Conservation (phyloP, 129 eudicot genomes). For the Dittrichia graveolens region DNA sequence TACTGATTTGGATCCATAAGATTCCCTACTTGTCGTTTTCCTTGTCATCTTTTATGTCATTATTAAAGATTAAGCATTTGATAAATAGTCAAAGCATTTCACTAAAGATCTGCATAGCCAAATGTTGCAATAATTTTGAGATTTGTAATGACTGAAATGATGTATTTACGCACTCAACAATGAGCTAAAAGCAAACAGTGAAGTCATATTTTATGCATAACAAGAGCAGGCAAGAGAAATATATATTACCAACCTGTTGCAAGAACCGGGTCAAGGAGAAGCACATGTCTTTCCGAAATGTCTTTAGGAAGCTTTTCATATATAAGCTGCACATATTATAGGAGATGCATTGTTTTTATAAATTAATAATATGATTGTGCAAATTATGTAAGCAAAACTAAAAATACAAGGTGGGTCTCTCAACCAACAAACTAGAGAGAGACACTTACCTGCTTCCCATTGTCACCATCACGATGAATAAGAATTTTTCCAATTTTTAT, state of each 20-base stretch:
- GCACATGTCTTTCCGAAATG: slow-evolving; percentile 92
- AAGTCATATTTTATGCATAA: slow-evolving; percentile 1
- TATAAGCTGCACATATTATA: slow-evolving; percentile 61
- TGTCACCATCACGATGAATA: slow-evolving; percentile 97
- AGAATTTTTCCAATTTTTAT: slow-evolving; percentile 94
- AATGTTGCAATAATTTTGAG: slow-evolving; percentile 1
- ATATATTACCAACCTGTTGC: slow-evolving; percentile 72
- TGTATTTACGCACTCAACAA: background rate
- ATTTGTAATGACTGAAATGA: background rate
- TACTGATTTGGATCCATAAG: slow-evolving; percentile 4
- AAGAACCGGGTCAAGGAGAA: slow-evolving; percentile 98
- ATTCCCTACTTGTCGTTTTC: background rate
- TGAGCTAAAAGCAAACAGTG: background rate
- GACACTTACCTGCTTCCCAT: slow-evolving; percentile 76
- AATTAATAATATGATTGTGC: background rate
- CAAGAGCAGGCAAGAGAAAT: background rate
- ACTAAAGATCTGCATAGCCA: background rate
- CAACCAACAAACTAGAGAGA: slow-evolving; percentile 5
- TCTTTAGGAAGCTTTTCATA: slow-evolving; percentile 97
- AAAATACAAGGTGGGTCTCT: background rate
- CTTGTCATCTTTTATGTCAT: background rate
- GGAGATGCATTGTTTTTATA: background rate
- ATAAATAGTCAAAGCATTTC: background rate
- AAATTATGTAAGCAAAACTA: slow-evolving; percentile 6
- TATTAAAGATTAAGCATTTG: background rate